Evolutionary conservation across 1,139 yeast species (phyloP).

Genomic region (Sugiyamaella sp.): DNA sequence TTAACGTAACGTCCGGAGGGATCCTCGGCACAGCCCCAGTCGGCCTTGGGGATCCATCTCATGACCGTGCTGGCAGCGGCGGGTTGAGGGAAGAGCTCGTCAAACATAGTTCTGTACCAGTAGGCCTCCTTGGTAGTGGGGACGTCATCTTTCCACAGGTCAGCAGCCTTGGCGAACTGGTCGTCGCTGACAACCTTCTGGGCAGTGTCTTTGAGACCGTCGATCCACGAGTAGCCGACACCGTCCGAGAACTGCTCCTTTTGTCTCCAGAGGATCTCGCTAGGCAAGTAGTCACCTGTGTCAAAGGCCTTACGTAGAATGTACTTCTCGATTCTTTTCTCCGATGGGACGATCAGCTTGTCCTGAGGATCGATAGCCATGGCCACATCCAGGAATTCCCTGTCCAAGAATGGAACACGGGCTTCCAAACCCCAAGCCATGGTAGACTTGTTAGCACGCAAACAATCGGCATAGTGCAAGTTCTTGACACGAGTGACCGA

Average conservation of each 20-base stretch:
- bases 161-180: constrained; percentile 83
- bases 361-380: constrained; percentile 95
- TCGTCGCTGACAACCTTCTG: constrained; percentile 85
- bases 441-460: constrained; percentile 98
- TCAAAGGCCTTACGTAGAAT: constrained; percentile 96
- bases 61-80: constrained; percentile 96
- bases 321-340: constrained; percentile 89
- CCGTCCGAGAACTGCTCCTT: constrained; percentile 99
- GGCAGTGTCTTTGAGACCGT: constrained; percentile 94
- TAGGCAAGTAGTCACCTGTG: constrained; percentile 87
- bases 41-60: constrained; percentile 99
- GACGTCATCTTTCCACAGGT: constrained; percentile 93
- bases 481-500: constrained; percentile 95
- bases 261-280: constrained; percentile 98
- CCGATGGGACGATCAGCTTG: constrained; percentile 64
- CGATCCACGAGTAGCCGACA: constrained; percentile 99
- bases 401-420: constrained; percentile 98
- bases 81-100: constrained; percentile 82
- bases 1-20: constrained; percentile 97
- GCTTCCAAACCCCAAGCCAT: constrained; percentile 99
- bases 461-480: constrained; percentile 95
- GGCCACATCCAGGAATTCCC: constrained; percentile 84
- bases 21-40: constrained; percentile 99
- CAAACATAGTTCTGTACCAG: constrained; percentile 97
- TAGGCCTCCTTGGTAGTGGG: constrained; percentile 99